Base-by-base conservation (phyloP, 139 green algal species). In the Diplosphaera chodatii region DNA sequence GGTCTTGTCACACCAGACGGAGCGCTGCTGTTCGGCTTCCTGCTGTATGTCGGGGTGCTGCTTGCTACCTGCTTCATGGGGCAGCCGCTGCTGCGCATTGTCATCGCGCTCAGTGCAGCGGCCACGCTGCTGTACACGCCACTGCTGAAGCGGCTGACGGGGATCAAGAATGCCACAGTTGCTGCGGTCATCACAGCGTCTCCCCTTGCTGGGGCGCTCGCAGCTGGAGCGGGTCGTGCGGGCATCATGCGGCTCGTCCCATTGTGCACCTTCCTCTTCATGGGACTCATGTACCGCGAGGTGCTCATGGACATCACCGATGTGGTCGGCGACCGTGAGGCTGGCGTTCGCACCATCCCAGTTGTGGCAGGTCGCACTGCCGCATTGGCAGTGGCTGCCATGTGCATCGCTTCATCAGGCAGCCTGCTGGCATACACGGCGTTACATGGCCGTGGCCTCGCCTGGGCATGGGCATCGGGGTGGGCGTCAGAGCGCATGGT, bases 281-380 rank as follows among this genome's bases (percentile, higher is more conserved):
- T 69, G 64, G 79, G 73, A 23, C 68, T 89, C 40, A 65, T 84
- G 69, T 82, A 70, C 66, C 78, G 87, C 0, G 81, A 88, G 66
- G 79, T 87, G 1, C 40, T 92, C 10, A 90, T 88, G 84, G 83
- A 90, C 75, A 66, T 86, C 25, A 82, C 74, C n/a, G 87, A 87
- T 55, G 48, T 64, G 40, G 71, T 77, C 32, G 87, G 87, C 27
- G 87, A 92, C 74, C 23, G 48, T 10, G 73, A 64, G 0, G 73
- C 71, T 0, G 77, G 82, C 28, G 69, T 92, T 1, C 59, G 55
- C 37, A 92, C 87, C 0, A 71, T 92, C 1, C 80, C 85, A 0
- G 87, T 90, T 6, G 55, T 84, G 20, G 41, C 30, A 40, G 30
- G 20, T 41, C 67, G 30, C 18, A 27, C 28, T 8, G 40, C 28